Base-by-base conservation (phyloP, 352 stramenopile genomes). In the Phytophthora aleatoria region DNA sequence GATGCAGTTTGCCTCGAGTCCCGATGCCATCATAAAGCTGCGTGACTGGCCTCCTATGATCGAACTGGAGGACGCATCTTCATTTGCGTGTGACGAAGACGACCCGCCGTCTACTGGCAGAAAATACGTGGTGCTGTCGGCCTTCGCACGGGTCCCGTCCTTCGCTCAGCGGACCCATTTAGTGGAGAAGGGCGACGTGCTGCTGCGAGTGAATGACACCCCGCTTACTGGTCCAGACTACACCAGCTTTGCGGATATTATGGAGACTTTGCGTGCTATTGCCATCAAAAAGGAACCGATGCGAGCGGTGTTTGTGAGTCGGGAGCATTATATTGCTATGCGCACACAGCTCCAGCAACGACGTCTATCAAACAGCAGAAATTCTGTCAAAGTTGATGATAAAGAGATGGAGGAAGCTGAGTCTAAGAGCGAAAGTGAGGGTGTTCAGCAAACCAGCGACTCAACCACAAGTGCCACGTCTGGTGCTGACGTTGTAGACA, bases 21-120 rank as follows among this genome's bases (percentile, higher is more conserved):
- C 87, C 0, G 87, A 95, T 54, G 73, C 79, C 9, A 83, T 95
- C 47, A 79, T 95, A 44, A 91, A 81, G 57, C 59, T 95, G 33
- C 81, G 78, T 0, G 74, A 90, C 16, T 95, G 87, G 87, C 87
- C 87, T n/a, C 87, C 87, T 24, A 90, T 94, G 79, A 73, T 95
- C 20, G 83, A 92, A 53, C 63, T 89, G 44, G 87, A 95, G 57
- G 75, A 74, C 15, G 79, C 64, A 7, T 72, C 64, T 10, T 73
- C 71, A 1, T 73, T 76, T 35, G 56, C 62, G 3, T 67, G 88
- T 31, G 82, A 90, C 54, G 84, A 91, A 44, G 67, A 76, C 13
- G 67, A 75, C 10, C 51, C 48, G 6, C 58, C 73, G 4, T 76
- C 73, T 1, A 81, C 86, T 45, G 76, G 63, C 5, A 77, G 76